Evolutionary conservation across 805 yeast species (phyloP), one percentile per base, ranked within the genome.

Genomic region (Lachancea dasiensis): DNA sequence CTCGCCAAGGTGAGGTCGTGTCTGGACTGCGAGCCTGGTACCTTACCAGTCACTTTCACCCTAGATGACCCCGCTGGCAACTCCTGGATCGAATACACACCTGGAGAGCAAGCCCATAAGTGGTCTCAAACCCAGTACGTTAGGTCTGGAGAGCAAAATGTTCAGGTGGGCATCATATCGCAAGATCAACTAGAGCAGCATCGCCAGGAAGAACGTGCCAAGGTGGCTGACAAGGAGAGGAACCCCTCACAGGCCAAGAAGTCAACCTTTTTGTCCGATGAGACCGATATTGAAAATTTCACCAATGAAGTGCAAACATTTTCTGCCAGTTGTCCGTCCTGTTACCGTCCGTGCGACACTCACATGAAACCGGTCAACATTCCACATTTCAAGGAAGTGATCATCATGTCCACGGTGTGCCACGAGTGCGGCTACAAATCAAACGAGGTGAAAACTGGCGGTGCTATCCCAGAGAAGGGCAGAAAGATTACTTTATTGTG

Each of bases 371-470:
- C 87, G 26, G 95, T 92, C 16, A 81, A 86, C 60, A 92, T 92
- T 49, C 99, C 99, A 15, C 97, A 92, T 65, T 92, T 92, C 74
- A 89, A 90, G 65, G 97, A 92, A 49, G 99, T 92, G 27, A 82
- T 92, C 43, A 76, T 92, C 52, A 92, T 92, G 98, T 82, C 94
- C 34, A 92, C 98, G 1, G 79, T 76, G 1, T 92, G 99, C 67
- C 89, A 81, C 22, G 65, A 75, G 46, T 92, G 99, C 66, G 98
- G 97, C 25, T 92, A 84, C 65, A 90, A 86, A 66, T 85, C 95
- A 13, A 92, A 92, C 59, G 99, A 92, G 63, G 98, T 92, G 47
- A 92, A 90, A 67, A 92, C 98, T 4, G 99, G 99, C 43, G 99
- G 99, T 51, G 94, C 82, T 6, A 81, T 92, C 33, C 97, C 98